Percentiles rank a stretch among this genome's conserved stretches.
These are phyloP conservation scores for Papiliotrema terrestris DNA, from an alignment of 1,284 basidiomycete species.

Conservation along the genomic window DNA sequence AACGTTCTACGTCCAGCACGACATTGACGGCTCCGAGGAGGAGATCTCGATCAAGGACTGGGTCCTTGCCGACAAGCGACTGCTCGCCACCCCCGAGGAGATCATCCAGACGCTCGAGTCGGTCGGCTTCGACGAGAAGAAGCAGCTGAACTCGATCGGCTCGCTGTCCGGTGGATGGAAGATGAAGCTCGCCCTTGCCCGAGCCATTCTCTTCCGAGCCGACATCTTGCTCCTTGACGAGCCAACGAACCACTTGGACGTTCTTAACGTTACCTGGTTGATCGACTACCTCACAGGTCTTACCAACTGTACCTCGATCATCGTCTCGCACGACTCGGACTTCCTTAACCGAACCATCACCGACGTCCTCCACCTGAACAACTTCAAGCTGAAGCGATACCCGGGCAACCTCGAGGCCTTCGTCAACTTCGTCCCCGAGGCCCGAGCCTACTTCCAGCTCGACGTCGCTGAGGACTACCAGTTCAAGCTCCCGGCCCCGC, in stretches of 20 bases:
- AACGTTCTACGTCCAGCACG: slow-evolving; percentile 98
- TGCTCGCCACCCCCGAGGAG: slow-evolving; percentile 68
- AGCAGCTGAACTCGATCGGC: slow-evolving; percentile 81
- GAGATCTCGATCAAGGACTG: slow-evolving; percentile 87
- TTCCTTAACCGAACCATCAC: slow-evolving; percentile 99
- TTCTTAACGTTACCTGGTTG: slow-evolving; percentile 94
- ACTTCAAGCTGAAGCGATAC: slow-evolving; percentile 98
- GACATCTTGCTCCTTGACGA: slow-evolving; percentile 96
- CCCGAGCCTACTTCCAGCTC: slow-evolving; percentile 96
- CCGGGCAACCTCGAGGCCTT: slow-evolving; percentile 96
- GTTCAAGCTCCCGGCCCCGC: slow-evolving; percentile 94
- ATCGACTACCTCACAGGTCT: slow-evolving; percentile 89
- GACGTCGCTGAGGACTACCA: slow-evolving; percentile 91
- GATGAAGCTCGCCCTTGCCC: slow-evolving; percentile 98
- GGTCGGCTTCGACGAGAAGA: slow-evolving; percentile 85
- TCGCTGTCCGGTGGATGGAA: slow-evolving; percentile 99
- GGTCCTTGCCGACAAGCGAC: slow-evolving; percentile 81
- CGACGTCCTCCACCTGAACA: slow-evolving; percentile 97
- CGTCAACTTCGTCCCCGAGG: slow-evolving; percentile 91
- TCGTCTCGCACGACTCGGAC: slow-evolving; percentile 96
- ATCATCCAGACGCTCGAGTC: slow-evolving; percentile 75
- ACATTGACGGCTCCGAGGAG: slow-evolving; percentile 92
- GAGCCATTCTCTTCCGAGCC: slow-evolving; percentile 98
- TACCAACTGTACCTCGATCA: slow-evolving; percentile 92
- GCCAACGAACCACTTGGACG: slow-evolving; percentile 97